Conservation (phyloP, 1,284 basidiomycete genomes). For the Melampsora americana region DNA sequence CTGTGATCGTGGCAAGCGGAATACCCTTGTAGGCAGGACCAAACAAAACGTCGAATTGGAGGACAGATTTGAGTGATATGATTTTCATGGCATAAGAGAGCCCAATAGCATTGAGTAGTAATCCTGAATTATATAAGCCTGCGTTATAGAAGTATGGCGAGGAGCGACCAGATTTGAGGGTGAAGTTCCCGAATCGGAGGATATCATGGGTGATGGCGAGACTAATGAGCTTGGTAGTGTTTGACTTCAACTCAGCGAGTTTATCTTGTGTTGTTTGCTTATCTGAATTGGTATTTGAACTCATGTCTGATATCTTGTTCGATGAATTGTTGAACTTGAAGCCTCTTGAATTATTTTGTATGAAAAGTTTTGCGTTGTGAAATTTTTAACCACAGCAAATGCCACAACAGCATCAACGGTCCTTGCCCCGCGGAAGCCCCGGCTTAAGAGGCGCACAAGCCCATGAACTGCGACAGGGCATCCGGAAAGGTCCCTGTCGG, state of each 20-base stretch:
- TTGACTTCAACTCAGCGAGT: not conserved
- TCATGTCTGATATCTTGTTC: not conserved
- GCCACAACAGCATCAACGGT: no score
- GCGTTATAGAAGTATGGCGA: conserved; percentile 99
- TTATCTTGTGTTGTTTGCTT: not conserved
- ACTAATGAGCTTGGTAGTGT: conserved; percentile 25
- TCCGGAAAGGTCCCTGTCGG: no score
- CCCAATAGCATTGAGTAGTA: conserved; percentile 73
- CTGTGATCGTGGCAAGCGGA: conserved; percentile 82
- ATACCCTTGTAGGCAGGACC: conserved; percentile 99
- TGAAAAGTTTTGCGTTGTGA: no score
- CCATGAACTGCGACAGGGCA: no score
- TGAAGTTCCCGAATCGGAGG: conserved; percentile 84
- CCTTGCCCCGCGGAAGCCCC: no score
- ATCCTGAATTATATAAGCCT: conserved; percentile 77
- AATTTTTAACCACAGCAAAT: no score
- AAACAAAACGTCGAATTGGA: conserved; percentile 85
- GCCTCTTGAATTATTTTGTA: no score
- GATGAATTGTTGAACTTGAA: not conserved
- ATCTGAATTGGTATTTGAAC: not conserved
- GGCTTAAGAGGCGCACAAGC: no score
- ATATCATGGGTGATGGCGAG: conserved; percentile 52
- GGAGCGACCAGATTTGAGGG: conserved; percentile 84
- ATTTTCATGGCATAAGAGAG: conserved; percentile 80
- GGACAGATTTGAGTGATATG: conserved; percentile 48